These are phyloP conservation scores for Eremothecium coryli DNA, from an alignment of 1,139 yeast species.

Conservation along the genomic window DNA sequence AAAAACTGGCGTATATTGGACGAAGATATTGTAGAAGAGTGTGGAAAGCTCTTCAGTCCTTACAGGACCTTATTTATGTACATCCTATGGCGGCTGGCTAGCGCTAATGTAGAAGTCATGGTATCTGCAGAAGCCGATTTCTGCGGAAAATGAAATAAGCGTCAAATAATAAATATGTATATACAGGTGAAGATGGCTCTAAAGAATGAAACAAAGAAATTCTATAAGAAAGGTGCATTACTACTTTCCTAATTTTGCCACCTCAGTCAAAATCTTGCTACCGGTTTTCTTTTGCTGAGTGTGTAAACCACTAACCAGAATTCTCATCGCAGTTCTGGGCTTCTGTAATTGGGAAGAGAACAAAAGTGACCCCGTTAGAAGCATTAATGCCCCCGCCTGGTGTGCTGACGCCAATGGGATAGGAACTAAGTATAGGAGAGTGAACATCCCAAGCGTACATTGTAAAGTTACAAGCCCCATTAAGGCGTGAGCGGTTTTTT, in stretches of 20 bases:
- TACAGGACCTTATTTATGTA: conserved; percentile 62
- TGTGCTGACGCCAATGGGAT: conserved; percentile 89
- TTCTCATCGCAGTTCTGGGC: conserved; percentile 46
- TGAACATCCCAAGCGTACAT: conserved; percentile 75
- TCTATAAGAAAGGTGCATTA: no score
- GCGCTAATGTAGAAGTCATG: conserved; percentile 49
- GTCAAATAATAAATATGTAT: no score
- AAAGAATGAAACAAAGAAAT: no score
- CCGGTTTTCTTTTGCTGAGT: conserved; percentile 26
- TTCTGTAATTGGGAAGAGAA: conserved; percentile 60
- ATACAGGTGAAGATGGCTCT: no score
- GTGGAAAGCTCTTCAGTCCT: conserved; percentile 56
- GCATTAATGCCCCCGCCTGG: conserved; percentile 93
- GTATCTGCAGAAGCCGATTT: no score
- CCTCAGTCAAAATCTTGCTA: conserved; percentile 31
- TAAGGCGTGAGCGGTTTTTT: conserved; percentile 50
- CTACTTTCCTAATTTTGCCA: conserved; percentile 30
- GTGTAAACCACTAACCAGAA: conserved; percentile 28
- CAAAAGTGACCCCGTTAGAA: conserved; percentile 68
- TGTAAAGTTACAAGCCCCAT: conserved; percentile 81
- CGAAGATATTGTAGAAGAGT: conserved; percentile 46
- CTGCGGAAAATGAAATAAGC: no score
- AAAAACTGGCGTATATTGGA: conserved; percentile 51
- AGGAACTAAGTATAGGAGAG: conserved; percentile 84
- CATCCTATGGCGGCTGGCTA: conserved; percentile 61